These are phyloP conservation scores for Nicotiana noctiflora DNA, from an alignment of 257 asterid species.

Conservation along the genomic window DNA sequence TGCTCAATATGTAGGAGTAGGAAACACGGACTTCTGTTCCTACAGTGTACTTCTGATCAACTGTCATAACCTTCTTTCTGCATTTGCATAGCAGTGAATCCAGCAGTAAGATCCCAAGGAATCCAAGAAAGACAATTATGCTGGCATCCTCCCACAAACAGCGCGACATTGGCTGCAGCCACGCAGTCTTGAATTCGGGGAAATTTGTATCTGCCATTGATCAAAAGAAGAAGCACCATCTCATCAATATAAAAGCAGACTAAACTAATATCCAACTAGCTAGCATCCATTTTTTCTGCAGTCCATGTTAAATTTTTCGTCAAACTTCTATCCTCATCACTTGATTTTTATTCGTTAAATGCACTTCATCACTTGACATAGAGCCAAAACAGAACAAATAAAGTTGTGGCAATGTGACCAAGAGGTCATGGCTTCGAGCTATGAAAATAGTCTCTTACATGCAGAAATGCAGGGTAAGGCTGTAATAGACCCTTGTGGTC, in stretches of 20 bases:
- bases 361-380: not conserved
- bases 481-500: too few species aligned
- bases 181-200: constrained; percentile 27
- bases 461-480: not conserved
- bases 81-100: constrained; percentile 33
- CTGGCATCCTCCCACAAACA: constrained; percentile 65
- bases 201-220: constrained; percentile 34
- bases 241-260: not conserved
- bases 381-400: not conserved
- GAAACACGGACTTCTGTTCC: constrained; percentile 37
- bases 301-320: not conserved
- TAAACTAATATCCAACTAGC: not conserved
- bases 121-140: constrained; percentile 48
- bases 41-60: constrained; percentile 31
- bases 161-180: constrained; percentile 43
- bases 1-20: constrained; percentile 35
- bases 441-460: not conserved
- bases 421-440: too few species aligned
- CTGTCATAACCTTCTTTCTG: constrained; percentile 26
- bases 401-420: not conserved
- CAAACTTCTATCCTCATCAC: not conserved
- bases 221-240: constrained; percentile 6
- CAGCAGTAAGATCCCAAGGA: constrained; percentile 41
- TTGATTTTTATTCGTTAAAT: not conserved
- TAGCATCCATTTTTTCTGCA: not conserved